Base-by-base conservation (phyloP, 768 basidiomycete species). In the Cystobasidiopsis lactophilus region DNA sequence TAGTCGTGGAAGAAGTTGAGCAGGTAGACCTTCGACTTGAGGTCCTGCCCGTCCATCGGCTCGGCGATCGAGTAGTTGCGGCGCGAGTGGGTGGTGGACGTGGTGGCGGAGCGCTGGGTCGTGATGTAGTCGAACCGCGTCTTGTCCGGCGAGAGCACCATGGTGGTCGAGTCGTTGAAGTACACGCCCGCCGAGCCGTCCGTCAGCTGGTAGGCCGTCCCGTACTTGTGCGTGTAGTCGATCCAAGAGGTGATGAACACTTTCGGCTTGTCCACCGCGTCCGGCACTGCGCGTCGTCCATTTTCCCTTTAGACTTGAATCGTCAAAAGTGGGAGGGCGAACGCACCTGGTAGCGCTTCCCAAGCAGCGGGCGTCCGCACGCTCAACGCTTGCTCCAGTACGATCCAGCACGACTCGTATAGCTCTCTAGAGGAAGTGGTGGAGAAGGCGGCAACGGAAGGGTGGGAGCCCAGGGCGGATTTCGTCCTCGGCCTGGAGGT, bases 221-320 rank as follows among this genome's bases (percentile, higher is more conserved):
- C 93, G 67, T 95, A 98, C 72, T 95, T 95, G 68, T 88, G 85
- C 65, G 85, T 91, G 64, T 96, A 96, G 66, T 96, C 93, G 39
- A 96, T 82, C 93, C 93, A 96, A n/a, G 83, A 84, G 2, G 82
- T 84, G 57, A 98, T 86, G 68, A 95, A 96, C 41, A 91, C 80
- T 50, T 74, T 74, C 0, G 52, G 57, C 11, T 51, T 11, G 5
- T 30, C 21, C 9, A 53, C 38, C 13, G 45, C 39, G 13, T 33
- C 47, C 13, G 56, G 56, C 4, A 23, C 49, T 50, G 30, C 16
- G 5, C n/a, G n/a, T 3, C 11, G 33, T 26, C 24, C 5, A 26
- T 27, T 47, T 4, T 9, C 24, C 14, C n/a, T 21, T 7, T 7
- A 19, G 27, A 26, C 41, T 19, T 19, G 31, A 7, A n/a, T 50